Evolutionary conservation across 768 basidiomycete species (phyloP), one percentile per base, ranked within the genome.

Genomic region (Mycena kentingensis): DNA sequence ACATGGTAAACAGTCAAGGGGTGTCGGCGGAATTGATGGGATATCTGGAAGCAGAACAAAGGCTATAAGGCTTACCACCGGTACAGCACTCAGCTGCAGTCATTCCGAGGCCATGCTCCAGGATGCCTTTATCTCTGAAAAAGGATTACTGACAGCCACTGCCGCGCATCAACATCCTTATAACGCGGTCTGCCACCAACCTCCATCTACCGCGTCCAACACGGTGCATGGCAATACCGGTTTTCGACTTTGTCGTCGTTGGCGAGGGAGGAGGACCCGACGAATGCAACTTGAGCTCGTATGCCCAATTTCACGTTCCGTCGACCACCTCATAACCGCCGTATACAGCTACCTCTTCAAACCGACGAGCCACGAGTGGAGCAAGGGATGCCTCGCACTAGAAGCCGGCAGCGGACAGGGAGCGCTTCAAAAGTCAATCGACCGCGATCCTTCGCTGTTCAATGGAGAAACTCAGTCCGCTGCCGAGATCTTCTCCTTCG

Each of bases 371-470:
- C 64, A 76, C 10, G 63, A 72, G 8, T 98, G 95, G 95, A 76
- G 81, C 54, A 87, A 92, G 39, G 94, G 93, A 4, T 81, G 88
- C 39, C 58, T 96, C 5, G 88, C 85, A 2, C 67, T 98, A 46
- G 96, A 98, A 73, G 96, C 92, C 65, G 95, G 95, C 19, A 94
- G 92, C 3, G 93, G 92, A 4, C 76, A 91, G 34, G 94, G 95
- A 36, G 86, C 92, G 4, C 72, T 98, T 43, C 69, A 73, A 13
- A 73, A 73, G 26, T 76, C 96, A 27, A 68, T 94, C 51, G 71
- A 72, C 43, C 65, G 66, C n/a, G 73, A 83, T 19, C 6, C 43
- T 25, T 18, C 42, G 16, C 49, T 27, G 21, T 34, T 11, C 11
- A n/a, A n/a, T n/a, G n/a, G n/a, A n/a, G n/a, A n/a, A 31, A 43